Percentiles rank a stretch among this genome's conserved stretches.
Evolutionary conservation across 2,329 filamentous ascomycete genomes (phyloP).

Genomic region (Zymoseptoria crescenta): DNA sequence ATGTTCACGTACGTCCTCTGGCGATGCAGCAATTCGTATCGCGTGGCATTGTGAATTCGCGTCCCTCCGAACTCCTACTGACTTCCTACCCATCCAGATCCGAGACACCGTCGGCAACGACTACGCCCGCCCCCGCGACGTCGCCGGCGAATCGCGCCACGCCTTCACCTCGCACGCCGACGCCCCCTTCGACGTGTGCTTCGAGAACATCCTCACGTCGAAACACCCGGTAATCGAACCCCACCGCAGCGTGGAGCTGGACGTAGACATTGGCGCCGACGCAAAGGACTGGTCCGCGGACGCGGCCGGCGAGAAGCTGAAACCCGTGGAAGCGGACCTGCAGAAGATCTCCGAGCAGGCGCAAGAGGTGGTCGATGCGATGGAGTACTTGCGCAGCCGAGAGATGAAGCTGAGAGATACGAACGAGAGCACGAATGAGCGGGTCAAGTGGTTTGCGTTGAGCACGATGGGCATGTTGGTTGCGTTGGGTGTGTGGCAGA

Average conservation of each 20-base stretch:
- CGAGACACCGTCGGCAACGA: slow-evolving; percentile 93
- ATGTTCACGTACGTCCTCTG: slow-evolving; percentile 70
- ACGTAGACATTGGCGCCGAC: slow-evolving; percentile 92
- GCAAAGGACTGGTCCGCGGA: slow-evolving; percentile 98
- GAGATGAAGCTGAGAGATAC: slow-evolving; percentile 97
- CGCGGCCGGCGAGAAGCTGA: slow-evolving; percentile 93
- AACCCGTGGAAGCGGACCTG: slow-evolving; percentile 91
- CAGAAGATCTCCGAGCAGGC: slow-evolving; percentile 88
- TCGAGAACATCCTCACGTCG: slow-evolving; percentile 67
- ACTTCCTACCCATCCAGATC: slow-evolving; percentile 54
- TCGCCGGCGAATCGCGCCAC: slow-evolving; percentile 84
- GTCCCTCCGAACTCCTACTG: neutral
- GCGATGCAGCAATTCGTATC: neutral
- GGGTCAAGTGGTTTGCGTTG: slow-evolving; percentile 98
- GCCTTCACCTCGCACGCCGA: slow-evolving; percentile 91
- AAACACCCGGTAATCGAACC: slow-evolving; percentile 38
- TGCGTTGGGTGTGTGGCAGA: slow-evolving; percentile 89
- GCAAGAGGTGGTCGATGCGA: slow-evolving; percentile 79
- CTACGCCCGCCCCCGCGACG: slow-evolving; percentile 83
- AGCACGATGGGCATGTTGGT: slow-evolving; percentile 86
- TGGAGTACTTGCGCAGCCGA: slow-evolving; percentile 85
- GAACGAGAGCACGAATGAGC: slow-evolving; percentile 98
- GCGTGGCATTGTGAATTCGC: neutral
- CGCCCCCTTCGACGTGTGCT: slow-evolving; percentile 92
- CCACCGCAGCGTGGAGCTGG: slow-evolving; percentile 72